A percentile compares a stretch with the other conserved stretches of the same genome.
Conservation (phyloP, 2,329 filamentous ascomycete genomes). For the Seiridium cupressi region DNA sequence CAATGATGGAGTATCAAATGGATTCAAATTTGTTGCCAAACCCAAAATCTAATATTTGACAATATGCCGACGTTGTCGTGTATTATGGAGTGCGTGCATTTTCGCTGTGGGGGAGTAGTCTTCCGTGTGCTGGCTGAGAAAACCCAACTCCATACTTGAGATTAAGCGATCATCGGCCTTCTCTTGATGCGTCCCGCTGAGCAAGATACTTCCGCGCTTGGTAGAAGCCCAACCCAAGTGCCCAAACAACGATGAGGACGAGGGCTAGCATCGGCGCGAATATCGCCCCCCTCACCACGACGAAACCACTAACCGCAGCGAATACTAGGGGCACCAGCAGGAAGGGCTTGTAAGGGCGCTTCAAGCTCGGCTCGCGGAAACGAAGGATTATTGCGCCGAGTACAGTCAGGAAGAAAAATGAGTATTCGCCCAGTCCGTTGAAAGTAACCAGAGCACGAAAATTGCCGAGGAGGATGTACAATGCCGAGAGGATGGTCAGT, state of each 20-base stretch:
- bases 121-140: background rate
- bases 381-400: conserved; percentile 57
- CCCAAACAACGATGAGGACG: conserved; percentile 51
- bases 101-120: no score
- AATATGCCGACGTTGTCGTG: no score
- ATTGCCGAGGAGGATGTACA: conserved; percentile 60
- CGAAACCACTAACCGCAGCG: conserved; percentile 56
- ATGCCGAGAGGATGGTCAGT: conserved; percentile 44
- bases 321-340: conserved; percentile 52
- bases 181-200: background rate
- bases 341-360: conserved; percentile 54
- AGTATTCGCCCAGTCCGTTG: conserved; percentile 58
- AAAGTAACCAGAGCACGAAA: conserved; percentile 62
- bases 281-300: conserved; percentile 56
- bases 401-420: conserved; percentile 64
- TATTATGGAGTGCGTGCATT: no score
- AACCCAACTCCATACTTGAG: background rate
- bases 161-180: background rate
- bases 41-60: no score
- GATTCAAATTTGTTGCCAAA: no score
- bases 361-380: conserved; percentile 51
- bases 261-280: conserved; percentile 56
- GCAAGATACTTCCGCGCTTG: conserved; percentile 9
- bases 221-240: conserved; percentile 45
- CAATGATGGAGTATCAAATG: no score